A percentile compares a stretch with the other conserved stretches of the same genome.
These are phyloP conservation scores for Arthromyces matolae DNA, from an alignment of 768 basidiomycete genomes.

Conservation along the genomic window DNA sequence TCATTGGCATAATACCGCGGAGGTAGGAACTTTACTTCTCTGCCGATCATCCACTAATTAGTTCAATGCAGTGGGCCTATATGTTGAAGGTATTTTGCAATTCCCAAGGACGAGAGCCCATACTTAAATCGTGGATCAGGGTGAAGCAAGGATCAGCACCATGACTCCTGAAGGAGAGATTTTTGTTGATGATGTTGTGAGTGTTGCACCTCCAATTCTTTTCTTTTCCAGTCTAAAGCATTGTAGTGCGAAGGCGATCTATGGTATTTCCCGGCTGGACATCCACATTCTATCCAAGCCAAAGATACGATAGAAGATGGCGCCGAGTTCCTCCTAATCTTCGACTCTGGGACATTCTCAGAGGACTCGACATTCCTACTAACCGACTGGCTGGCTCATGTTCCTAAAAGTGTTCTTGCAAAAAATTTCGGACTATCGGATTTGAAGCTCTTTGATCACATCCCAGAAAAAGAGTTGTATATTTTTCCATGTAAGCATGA, in stretches of 20 bases:
- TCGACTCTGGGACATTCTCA: constrained; percentile 41
- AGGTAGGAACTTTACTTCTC: constrained; percentile 24
- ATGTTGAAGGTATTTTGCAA: constrained; percentile 41
- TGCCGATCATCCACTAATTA: not conserved
- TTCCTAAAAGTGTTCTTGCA: constrained; percentile 46
- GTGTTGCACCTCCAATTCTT: constrained; percentile 9
- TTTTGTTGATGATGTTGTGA: constrained; percentile 51
- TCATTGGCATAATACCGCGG: constrained; percentile 54
- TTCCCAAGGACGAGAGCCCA: no score
- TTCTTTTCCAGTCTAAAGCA: not conserved
- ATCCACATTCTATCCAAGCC: constrained; percentile 55
- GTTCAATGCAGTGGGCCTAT: constrained; percentile 44
- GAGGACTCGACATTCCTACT: constrained; percentile 60
- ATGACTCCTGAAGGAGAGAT: constrained; percentile 49
- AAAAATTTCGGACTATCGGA: constrained; percentile 57
- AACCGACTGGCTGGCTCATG: constrained; percentile 67
- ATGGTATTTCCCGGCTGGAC: constrained; percentile 59
- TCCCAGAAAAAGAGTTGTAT: constrained; percentile 52
- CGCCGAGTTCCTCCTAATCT: constrained; percentile 50
- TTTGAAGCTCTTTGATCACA: constrained; percentile 44
- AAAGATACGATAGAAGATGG: constrained; percentile 43
- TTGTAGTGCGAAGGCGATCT: constrained; percentile 35
- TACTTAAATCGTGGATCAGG: no score
- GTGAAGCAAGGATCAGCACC: constrained; percentile 45
- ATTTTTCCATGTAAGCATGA: constrained; percentile 39